A percentile compares a stretch with the other conserved stretches of the same genome.
phyloP scores from a whole-genome alignment of 2,329 filamentous ascomycete genomes.

The Diplodia scrobiculata region DNA sequence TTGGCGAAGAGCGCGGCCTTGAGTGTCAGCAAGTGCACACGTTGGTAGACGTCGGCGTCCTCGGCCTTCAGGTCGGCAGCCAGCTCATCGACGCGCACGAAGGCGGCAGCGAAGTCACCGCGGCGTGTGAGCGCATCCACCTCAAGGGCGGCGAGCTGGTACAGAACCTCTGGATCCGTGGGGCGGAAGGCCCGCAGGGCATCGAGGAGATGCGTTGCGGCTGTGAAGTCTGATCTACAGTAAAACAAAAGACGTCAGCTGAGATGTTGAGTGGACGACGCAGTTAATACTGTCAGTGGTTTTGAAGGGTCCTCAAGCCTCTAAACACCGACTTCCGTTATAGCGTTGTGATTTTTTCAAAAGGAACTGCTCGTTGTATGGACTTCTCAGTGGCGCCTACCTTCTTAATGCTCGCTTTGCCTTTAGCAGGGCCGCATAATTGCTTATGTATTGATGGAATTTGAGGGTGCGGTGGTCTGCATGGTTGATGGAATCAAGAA shows the following conservation, averaged over 20 bases:
- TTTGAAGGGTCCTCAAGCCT: neutral
- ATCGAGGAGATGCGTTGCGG: slow-evolving; percentile 59
- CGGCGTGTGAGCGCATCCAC: slow-evolving; percentile 62
- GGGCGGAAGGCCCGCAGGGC: slow-evolving; percentile 58
- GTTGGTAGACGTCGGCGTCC: slow-evolving; percentile 65
- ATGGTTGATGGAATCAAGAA: slow-evolving; percentile 60
- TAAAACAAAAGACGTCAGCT: neutral
- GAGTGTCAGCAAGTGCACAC: slow-evolving; percentile 69
- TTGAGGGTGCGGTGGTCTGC: slow-evolving; percentile 71
- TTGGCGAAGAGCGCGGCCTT: slow-evolving; percentile 72
- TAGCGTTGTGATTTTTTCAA: neutral
- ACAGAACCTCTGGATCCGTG: slow-evolving; percentile 61
- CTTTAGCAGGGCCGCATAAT: slow-evolving; percentile 67
- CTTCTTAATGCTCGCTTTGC: slow-evolving; percentile 63
- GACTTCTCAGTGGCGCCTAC: slow-evolving; percentile 35
- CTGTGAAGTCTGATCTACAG: slow-evolving; percentile 57
- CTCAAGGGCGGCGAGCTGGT: slow-evolving; percentile 61
- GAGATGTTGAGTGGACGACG: neutral
- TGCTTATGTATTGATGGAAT: slow-evolving; percentile 71
- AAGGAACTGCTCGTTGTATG: neutral
- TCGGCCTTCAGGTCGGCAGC: slow-evolving; percentile 56
- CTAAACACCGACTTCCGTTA: neutral
- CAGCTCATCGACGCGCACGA: slow-evolving; percentile 57
- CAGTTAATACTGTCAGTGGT: neutral
- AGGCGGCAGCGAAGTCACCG: slow-evolving; percentile 56